A percentile compares a stretch with the other conserved stretches of the same genome.
Evolutionary conservation across 495 filamentous ascomycete genomes (phyloP).

Genomic region (Penicillium lividum): DNA sequence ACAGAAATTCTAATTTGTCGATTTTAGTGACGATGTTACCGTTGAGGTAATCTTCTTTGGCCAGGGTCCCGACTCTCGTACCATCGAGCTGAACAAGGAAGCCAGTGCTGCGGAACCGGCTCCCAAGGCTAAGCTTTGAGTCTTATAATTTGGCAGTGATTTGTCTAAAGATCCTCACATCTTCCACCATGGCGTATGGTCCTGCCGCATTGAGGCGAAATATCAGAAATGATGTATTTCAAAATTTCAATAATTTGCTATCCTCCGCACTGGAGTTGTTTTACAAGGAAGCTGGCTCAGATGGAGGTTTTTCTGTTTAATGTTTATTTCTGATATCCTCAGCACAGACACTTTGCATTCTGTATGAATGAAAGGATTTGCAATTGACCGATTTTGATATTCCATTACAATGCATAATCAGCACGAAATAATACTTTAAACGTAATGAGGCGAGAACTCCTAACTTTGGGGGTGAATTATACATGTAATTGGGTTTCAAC

Average conservation of each 20-base stretch:
- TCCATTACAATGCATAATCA: too few relatives aligned
- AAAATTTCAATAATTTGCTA: neutral
- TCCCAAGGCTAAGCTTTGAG: slow-evolving; percentile 16
- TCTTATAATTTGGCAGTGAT: neutral
- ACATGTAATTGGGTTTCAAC: too few relatives aligned
- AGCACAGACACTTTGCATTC: neutral
- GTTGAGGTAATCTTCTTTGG: slow-evolving; percentile 99
- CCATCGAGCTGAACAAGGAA: slow-evolving; percentile 80
- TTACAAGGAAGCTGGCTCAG: neutral
- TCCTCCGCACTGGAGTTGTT: neutral
- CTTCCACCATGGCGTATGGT: neutral
- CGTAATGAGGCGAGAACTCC: too few relatives aligned
- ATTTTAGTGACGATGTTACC: slow-evolving; percentile 80
- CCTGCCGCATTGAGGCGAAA: neutral
- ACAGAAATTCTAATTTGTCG: neutral
- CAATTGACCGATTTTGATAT: neutral
- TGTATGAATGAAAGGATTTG: neutral
- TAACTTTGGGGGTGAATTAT: too few relatives aligned
- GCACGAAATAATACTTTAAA: too few relatives aligned
- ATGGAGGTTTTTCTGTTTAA: neutral
- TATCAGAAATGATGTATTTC: neutral
- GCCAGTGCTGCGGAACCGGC: slow-evolving; percentile 66
- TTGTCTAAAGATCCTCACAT: neutral
- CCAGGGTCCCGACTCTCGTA: slow-evolving; percentile 68
- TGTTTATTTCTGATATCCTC: neutral